Conservation (phyloP, 352 stramenopile genomes). For the Thraustochytrium sp. region DNA sequence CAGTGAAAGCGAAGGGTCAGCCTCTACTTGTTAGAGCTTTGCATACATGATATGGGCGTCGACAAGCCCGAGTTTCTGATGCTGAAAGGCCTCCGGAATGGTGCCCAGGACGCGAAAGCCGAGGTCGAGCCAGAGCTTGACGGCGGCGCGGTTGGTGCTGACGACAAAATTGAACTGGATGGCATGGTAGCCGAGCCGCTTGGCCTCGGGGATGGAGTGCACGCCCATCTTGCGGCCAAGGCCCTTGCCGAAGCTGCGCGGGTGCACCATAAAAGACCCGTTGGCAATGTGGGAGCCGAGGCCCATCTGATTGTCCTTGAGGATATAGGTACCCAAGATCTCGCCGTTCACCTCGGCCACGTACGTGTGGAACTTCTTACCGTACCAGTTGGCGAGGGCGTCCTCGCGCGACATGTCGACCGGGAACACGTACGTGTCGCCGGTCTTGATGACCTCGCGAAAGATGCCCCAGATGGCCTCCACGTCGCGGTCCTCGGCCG, state of each 20-base stretch:
- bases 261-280: neutral
- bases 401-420: neutral
- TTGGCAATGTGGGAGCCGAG: constrained; percentile 1
- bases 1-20: no score
- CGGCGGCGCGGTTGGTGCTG: neutral
- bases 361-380: constrained; percentile 12
- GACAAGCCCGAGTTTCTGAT: constrained; percentile 6
- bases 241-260: neutral
- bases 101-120: neutral
- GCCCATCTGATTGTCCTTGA: constrained; percentile 19
- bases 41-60: neutral
- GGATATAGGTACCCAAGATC: constrained; percentile 4
- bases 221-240: neutral
- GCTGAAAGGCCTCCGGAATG: neutral
- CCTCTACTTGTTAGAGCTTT: constrained; percentile 2
- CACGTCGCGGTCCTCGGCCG: neutral
- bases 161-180: constrained; percentile 21
- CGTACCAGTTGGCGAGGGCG: constrained; percentile 2
- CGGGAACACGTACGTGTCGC: constrained; percentile 11
- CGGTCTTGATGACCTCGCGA: neutral
- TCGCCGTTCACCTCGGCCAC: neutral
- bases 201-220: constrained; percentile 11
- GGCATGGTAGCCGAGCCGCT: neutral
- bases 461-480: neutral
- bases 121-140: constrained; percentile 10